phyloP scores from a whole-genome alignment of 306 rosid species.

The Quercus gilva region DNA sequence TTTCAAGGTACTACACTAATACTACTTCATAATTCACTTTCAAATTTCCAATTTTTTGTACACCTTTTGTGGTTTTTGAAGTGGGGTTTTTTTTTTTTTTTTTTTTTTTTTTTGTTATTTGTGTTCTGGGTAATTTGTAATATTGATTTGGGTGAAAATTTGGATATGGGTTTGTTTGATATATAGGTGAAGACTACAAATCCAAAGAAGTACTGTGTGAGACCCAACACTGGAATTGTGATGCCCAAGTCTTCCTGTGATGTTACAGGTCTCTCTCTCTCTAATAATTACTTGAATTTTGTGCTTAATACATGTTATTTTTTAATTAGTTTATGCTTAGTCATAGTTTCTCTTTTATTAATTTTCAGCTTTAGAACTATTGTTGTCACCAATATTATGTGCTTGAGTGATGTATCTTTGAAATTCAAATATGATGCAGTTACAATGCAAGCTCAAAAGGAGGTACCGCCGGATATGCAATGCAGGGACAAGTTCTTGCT shows the following conservation, averaged over 20 bases:
- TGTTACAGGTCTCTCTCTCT: conserved; percentile 47
- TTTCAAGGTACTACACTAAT: conserved; percentile 51
- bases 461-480: conserved; percentile 72
- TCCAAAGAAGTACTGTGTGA: conserved; percentile 93
- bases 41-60: background rate
- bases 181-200: conserved; percentile 84
- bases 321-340: background rate
- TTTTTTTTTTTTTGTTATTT: background rate
- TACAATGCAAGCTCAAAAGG: conserved; percentile 96
- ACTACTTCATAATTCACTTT: conserved; percentile 18
- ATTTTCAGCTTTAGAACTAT: background rate
- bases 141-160: conserved; percentile 37
- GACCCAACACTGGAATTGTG: conserved; percentile 93
- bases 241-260: conserved; percentile 83
- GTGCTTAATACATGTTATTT: background rate
- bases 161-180: conserved; percentile 17
- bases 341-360: background rate
- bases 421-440: conserved; percentile 36
- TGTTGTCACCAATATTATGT: too few species aligned
- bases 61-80: background rate
- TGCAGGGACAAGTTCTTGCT: conserved; percentile 95
- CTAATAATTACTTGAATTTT: background rate
- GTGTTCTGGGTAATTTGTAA: conserved; percentile 15
- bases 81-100: too few species aligned
- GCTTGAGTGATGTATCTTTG: background rate